Evolutionary conservation across 768 basidiomycete genomes (phyloP).

Genomic region (Xerocomellus dryophilus): DNA sequence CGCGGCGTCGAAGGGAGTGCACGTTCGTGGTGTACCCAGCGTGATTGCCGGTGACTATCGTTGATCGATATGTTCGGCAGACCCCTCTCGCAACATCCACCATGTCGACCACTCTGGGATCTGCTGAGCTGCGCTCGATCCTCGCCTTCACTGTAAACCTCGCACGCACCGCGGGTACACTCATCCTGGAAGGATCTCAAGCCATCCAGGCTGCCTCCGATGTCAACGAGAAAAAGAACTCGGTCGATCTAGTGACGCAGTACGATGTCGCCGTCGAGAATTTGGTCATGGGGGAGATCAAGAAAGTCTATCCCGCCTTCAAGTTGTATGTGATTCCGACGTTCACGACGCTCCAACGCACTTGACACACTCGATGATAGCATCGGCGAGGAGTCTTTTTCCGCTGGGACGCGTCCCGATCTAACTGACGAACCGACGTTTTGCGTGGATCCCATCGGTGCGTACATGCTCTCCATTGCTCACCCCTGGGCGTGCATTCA

Average conservation of each 20-base stretch:
- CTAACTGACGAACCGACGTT: slow-evolving; percentile 90
- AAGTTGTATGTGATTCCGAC: slow-evolving; percentile 64
- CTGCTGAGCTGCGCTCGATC: slow-evolving; percentile 53
- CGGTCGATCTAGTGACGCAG: slow-evolving; percentile 92
- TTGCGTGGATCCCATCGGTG: slow-evolving; percentile 94
- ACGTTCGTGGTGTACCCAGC: slow-evolving; percentile 3
- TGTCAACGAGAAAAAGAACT: slow-evolving; percentile 85
- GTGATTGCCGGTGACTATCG: neutral
- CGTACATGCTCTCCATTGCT: slow-evolving; percentile 12
- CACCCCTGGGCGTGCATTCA: neutral
- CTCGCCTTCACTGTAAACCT: slow-evolving; percentile 68
- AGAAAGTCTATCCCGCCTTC: slow-evolving; percentile 65
- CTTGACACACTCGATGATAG: slow-evolving; percentile 35
- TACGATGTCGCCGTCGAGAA: slow-evolving; percentile 92
- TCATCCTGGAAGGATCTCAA: slow-evolving; percentile 75
- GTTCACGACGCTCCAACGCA: neutral
- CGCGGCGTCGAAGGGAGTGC: neutral
- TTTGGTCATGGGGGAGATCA: slow-evolving; percentile 69
- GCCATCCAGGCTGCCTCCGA: slow-evolving; percentile 62
- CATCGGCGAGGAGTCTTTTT: slow-evolving; percentile 93
- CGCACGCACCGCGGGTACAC: slow-evolving; percentile 67
- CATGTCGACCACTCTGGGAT: slow-evolving; percentile 35
- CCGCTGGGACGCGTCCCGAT: slow-evolving; percentile 63
- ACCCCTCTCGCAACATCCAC: slow-evolving; percentile 1
- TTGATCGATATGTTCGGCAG: neutral